Percentiles rank a stretch among this genome's conserved stretches.
Evolutionary conservation across 169 alveolate species (phyloP).

Genomic region (Cyclospora cayetanensis): DNA sequence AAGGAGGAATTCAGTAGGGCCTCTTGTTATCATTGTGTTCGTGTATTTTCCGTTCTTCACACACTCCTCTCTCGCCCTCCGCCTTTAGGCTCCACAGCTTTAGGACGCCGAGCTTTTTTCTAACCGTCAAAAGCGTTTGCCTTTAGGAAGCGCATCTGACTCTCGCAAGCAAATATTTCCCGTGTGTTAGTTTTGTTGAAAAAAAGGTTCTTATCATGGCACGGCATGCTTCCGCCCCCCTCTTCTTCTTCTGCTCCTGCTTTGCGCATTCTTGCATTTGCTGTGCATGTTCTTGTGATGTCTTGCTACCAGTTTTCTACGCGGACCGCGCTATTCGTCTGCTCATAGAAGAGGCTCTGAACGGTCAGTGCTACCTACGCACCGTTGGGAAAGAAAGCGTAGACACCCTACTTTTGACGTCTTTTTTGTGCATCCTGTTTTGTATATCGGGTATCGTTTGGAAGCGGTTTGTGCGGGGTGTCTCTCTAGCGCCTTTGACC

Average conservation of each 20-base stretch:
- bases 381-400: too few species aligned
- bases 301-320: constrained; percentile 71
- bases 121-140: too few species aligned
- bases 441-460: neutral
- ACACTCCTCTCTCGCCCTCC: neutral
- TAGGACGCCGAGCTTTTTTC: too few species aligned
- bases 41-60: neutral
- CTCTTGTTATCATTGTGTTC: neutral
- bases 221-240: constrained; percentile 4
- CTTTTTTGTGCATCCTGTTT: neutral
- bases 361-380: too few species aligned
- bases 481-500: neutral
- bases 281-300: neutral
- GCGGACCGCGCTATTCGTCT: constrained; percentile 76
- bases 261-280: neutral
- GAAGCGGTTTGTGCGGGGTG: neutral
- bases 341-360: constrained; percentile 75
- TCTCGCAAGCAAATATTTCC: too few species aligned
- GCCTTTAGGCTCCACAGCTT: too few species aligned
- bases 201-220: neutral
- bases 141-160: too few species aligned
- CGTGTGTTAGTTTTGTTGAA: too few species aligned
- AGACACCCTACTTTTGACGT: too few species aligned
- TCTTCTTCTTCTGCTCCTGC: neutral
- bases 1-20: constrained; percentile 69